Percentiles rank a stretch among this genome's conserved stretches.
phyloP scores from a whole-genome alignment of 768 basidiomycete genomes.

The Hypholoma sublateritium region DNA sequence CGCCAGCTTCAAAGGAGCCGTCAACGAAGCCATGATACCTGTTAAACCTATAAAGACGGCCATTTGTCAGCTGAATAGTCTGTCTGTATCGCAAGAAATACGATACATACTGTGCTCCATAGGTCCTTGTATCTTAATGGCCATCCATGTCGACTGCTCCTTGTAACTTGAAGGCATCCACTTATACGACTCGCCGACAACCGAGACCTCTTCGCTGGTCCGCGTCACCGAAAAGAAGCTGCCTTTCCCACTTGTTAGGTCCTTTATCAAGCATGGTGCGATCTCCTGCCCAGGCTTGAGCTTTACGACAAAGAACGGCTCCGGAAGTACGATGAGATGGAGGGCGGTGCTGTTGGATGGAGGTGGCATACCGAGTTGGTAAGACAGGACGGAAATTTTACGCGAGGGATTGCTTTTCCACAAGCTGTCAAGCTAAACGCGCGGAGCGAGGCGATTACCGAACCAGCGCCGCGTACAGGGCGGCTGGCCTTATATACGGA shows the following conservation, averaged over 20 bases:
- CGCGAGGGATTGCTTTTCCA: background rate
- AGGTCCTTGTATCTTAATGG: conserved; percentile 63
- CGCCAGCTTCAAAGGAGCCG: conserved; percentile 50
- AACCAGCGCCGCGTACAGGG: background rate
- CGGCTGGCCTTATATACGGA: background rate
- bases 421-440: background rate
- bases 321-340: conserved; percentile 43
- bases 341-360: conserved; percentile 46
- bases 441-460: background rate
- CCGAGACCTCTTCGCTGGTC: conserved; percentile 60
- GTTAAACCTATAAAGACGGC: conserved; percentile 44
- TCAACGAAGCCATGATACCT: conserved; percentile 55
- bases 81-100: background rate
- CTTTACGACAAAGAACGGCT: conserved; percentile 47
- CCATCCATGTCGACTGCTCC: conserved; percentile 49
- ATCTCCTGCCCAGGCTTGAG: conserved; percentile 36
- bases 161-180: conserved; percentile 34
- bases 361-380: conserved; percentile 34
- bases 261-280: conserved; percentile 33
- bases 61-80: background rate
- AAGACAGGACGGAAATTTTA: background rate
- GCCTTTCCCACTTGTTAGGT: conserved; percentile 23
- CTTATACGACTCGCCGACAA: conserved; percentile 47
- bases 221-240: conserved; percentile 55
- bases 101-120: conserved; percentile 60